Conservation (phyloP, 495 filamentous ascomycete genomes). For the Neurospora sp. region DNA sequence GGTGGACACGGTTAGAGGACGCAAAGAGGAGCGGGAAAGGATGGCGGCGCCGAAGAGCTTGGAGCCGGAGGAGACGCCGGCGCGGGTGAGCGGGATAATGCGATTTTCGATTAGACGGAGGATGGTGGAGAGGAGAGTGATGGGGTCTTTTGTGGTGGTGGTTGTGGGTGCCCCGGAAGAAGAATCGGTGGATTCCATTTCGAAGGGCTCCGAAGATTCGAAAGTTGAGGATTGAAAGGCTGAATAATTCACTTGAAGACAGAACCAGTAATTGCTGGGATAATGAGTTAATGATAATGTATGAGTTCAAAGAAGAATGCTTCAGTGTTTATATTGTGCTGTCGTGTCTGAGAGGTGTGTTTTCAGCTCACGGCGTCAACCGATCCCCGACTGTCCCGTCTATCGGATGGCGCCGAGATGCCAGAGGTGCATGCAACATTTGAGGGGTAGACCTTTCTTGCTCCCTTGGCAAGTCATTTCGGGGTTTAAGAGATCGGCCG, state of each 20-base stretch:
- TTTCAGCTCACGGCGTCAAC: background rate
- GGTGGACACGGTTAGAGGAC: conserved; percentile 23
- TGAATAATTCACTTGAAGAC: background rate
- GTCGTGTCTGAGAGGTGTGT: background rate
- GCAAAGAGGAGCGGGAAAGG: conserved; percentile 16
- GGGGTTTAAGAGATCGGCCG: no score
- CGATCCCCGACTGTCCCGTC: background rate
- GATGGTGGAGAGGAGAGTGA: conserved; percentile 21
- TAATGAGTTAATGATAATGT: background rate
- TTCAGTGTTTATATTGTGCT: background rate
- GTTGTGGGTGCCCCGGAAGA: background rate
- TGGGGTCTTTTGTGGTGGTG: conserved; percentile 7
- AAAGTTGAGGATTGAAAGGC: background rate
- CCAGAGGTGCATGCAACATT: background rate
- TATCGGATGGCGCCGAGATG: background rate
- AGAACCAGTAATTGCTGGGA: background rate
- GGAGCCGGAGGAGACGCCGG: conserved; percentile 26
- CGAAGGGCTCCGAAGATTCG: background rate
- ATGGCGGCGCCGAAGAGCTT: conserved; percentile 35
- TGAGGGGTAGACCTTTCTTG: background rate
- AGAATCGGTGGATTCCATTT: background rate
- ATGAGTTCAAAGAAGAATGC: background rate
- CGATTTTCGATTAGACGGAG: conserved; percentile 22
- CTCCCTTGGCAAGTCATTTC: background rate
- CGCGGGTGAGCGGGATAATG: conserved; percentile 25